Conservation (phyloP, 2,329 filamentous ascomycete genomes). For the Plenodomus tracheiphilus region DNA sequence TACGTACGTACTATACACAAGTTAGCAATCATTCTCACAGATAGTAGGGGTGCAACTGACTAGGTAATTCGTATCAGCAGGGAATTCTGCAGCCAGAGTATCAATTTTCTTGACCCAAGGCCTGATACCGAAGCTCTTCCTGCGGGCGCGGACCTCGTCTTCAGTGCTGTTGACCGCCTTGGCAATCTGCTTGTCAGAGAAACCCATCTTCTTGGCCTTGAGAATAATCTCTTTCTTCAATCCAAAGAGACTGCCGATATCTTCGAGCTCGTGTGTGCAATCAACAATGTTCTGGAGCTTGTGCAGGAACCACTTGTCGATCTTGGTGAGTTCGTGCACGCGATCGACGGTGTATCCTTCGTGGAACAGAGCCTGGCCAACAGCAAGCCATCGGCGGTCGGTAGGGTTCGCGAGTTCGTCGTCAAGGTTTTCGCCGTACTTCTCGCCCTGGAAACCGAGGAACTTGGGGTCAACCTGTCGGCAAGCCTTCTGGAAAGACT, state of each 20-base stretch:
- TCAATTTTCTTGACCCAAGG: slow-evolving; percentile 99
- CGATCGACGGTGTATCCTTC: slow-evolving; percentile 92
- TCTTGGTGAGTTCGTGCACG: slow-evolving; percentile 93
- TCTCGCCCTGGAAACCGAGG: slow-evolving; percentile 90
- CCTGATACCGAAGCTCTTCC: slow-evolving; percentile 83
- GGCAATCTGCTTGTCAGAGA: slow-evolving; percentile 95
- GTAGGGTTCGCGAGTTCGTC: slow-evolving; percentile 88
- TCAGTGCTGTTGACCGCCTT: slow-evolving; percentile 82
- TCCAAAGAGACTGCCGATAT: slow-evolving; percentile 77
- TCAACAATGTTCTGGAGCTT: slow-evolving; percentile 98
- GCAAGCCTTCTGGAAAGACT: slow-evolving; percentile 98
- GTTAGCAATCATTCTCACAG: too few species aligned
- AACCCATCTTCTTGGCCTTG: slow-evolving; percentile 96
- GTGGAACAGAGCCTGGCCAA: slow-evolving; percentile 97
- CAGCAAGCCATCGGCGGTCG: slow-evolving; percentile 94
- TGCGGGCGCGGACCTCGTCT: slow-evolving; percentile 82
- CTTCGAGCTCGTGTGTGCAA: slow-evolving; percentile 82
- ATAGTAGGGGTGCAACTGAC: background rate
- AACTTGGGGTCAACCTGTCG: slow-evolving; percentile 93
- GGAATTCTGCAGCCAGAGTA: slow-evolving; percentile 82
- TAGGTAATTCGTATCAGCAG: slow-evolving; percentile 46
- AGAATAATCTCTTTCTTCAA: slow-evolving; percentile 86
- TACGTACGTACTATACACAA: too few species aligned
- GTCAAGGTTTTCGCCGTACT: slow-evolving; percentile 85
- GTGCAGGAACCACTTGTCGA: slow-evolving; percentile 99